Evolutionary conservation across 1,284 basidiomycete genomes (phyloP).

Genomic region (Anthracocystis panici-leucophaei): DNA sequence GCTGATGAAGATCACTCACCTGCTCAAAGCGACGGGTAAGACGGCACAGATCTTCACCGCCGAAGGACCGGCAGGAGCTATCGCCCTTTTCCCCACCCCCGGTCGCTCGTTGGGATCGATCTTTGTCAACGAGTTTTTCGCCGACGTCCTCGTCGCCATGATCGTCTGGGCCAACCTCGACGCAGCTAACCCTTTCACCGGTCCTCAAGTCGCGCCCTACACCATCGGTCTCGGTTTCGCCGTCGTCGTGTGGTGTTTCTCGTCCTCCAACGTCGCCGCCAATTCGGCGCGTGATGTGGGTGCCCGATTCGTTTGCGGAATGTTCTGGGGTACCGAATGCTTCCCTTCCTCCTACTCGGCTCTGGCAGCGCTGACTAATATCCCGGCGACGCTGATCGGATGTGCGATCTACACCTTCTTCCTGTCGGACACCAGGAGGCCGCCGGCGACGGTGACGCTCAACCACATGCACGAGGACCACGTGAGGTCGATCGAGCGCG

Average conservation of each 20-base stretch:
- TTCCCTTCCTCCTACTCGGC: conserved; percentile 58
- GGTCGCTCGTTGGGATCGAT: conserved; percentile 50
- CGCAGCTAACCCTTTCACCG: conserved; percentile 54
- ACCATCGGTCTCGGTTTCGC: conserved; percentile 59
- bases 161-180: conserved; percentile 62
- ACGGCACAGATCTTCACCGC: conserved; percentile 48
- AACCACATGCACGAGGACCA: conserved; percentile 49
- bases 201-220: conserved; percentile 52
- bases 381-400: conserved; percentile 55
- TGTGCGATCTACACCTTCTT: conserved; percentile 61
- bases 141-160: conserved; percentile 51
- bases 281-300: conserved; percentile 61
- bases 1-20: conserved; percentile 41
- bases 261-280: conserved; percentile 49
- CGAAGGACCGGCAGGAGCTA: conserved; percentile 55
- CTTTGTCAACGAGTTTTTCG: conserved; percentile 62
- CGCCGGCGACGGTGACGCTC: conserved; percentile 46
- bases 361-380: conserved; percentile 58
- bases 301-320: conserved; percentile 53
- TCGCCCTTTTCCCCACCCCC: conserved; percentile 56
- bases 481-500: conserved; percentile 31
- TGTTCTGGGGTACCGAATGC: conserved; percentile 54
- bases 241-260: conserved; percentile 59
- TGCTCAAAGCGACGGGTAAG: conserved; percentile 44
- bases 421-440: conserved; percentile 56